Evolutionary conservation across 2,329 filamentous ascomycete species (phyloP), one percentile per base, ranked within the genome.

Genomic region (Akanthomyces dipterigenus): DNA sequence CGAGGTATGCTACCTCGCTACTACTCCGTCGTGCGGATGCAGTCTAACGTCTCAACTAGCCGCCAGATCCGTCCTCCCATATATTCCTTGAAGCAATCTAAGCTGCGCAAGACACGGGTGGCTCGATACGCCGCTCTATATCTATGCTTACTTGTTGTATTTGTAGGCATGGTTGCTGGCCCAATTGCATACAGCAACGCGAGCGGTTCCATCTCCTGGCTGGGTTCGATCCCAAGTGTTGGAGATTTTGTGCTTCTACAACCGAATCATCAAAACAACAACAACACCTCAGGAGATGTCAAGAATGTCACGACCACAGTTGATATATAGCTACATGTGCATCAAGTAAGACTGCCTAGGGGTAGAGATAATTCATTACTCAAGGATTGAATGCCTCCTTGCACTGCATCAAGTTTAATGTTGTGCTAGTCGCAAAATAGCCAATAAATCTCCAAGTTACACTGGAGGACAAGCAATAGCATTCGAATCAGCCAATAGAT

Each of bases 21-120:
- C 43, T 28, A 16, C 34, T n/a, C 5, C 4, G 1, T 28, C 24
- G 20, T 22, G 5, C 22, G 11, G 11, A 34, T 40, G 57, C 67
- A 71, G 64, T 71, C 46, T 18, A 34, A 36, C 36, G 3, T 2
- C 5, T 4, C 48, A 67, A 34, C 31, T 34, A 97, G 95, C 75
- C 93, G 93, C 68, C 95, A 99, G 88, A 99, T 99, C 65, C 91
- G 95, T 61, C 93, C 95, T 65, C 95, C 95, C 0, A 99, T 99
- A 72, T 99, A 99, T 78, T 97, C 95, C 1, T 85, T 97, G 79
- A 99, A 99, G 82, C 95, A 99, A 78, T 96, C 93, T 12, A 98
- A 97, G 80, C 86, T 99, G 28, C 86, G 95, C 65, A 91, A 90
- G 74, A 88, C 92, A 78, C 88, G 95, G 70, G 93, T 99, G 42